Percentiles rank a stretch among this genome's conserved stretches.
Evolutionary conservation across 73 alveolate genomes (phyloP).

Genomic region (Blepharisma stoltei): DNA sequence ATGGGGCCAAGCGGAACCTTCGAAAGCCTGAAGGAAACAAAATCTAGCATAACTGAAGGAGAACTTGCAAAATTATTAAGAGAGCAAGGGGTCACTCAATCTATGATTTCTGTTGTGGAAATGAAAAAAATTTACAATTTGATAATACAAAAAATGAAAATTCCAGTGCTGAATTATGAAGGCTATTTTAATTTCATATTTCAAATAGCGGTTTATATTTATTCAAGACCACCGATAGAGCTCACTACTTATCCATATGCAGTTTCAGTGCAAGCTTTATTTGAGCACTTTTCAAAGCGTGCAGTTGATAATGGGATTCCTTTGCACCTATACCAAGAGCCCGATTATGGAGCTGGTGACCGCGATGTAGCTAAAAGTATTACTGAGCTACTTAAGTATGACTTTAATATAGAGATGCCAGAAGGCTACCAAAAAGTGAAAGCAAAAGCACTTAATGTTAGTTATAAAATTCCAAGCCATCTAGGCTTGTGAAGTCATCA

Average conservation of each 20-base stretch:
- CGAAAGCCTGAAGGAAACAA: slow-evolving; percentile 35
- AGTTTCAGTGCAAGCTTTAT: slow-evolving; percentile 31
- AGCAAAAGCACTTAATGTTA: slow-evolving; percentile 45
- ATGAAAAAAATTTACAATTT: slow-evolving; percentile 14
- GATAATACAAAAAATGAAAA: slow-evolving; percentile 32
- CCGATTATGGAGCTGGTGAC: slow-evolving; percentile 57
- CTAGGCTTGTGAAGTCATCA: slow-evolving; percentile 42
- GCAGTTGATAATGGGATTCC: slow-evolving; percentile 39
- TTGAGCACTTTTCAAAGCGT: slow-evolving; percentile 37
- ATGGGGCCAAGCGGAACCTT: slow-evolving; percentile 31
- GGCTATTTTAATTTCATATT: slow-evolving; percentile 39
- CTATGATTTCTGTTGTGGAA: slow-evolving; percentile 42
- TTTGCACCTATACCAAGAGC: slow-evolving; percentile 50
- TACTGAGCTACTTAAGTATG: slow-evolving; percentile 46
- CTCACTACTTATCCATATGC: slow-evolving; percentile 58
- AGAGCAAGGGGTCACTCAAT: slow-evolving; percentile 48
- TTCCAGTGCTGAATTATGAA: slow-evolving; percentile 42
- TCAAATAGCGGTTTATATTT: slow-evolving; percentile 43
- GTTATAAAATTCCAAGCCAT: slow-evolving; percentile 44
- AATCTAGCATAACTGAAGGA: slow-evolving; percentile 31
- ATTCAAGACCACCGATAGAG: slow-evolving; percentile 47
- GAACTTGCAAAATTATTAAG: slow-evolving; percentile 54
- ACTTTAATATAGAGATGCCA: slow-evolving; percentile 67
- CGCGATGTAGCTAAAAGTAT: slow-evolving; percentile 54
- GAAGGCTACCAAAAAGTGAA: slow-evolving; percentile 58